A percentile compares a stretch with the other conserved stretches of the same genome.
These are phyloP conservation scores for Zygotorulaspora mrakii DNA, from an alignment of 1,139 yeast genomes.

Conservation along the genomic window DNA sequence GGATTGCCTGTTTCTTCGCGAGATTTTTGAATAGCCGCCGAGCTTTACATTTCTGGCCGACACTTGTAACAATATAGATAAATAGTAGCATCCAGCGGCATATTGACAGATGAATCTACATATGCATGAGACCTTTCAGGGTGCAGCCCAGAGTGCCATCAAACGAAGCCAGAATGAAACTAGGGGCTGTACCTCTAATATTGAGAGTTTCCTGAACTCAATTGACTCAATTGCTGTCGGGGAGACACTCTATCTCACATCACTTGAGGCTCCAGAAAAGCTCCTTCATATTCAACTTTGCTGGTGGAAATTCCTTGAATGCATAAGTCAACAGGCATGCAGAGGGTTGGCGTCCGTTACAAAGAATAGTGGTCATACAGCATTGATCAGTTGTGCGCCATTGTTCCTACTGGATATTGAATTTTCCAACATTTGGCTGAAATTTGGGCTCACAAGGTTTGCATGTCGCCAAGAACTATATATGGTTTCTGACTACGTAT, in stretches of 20 bases:
- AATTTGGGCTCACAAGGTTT: neutral
- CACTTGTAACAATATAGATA: conserved; percentile 1
- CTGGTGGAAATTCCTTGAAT: neutral
- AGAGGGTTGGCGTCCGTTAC: neutral
- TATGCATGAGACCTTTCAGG: too few relatives aligned
- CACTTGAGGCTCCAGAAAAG: neutral
- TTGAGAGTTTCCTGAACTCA: too few relatives aligned
- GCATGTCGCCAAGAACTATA: neutral
- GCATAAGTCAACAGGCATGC: neutral
- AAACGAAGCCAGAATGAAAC: too few relatives aligned
- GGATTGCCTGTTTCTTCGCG: neutral
- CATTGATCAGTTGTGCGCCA: neutral
- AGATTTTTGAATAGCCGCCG: conserved; percentile 12
- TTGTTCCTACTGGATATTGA: neutral
- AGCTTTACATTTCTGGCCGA: too few relatives aligned
- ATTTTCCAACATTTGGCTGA: neutral
- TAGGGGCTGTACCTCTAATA: too few relatives aligned
- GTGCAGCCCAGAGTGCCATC: too few relatives aligned
- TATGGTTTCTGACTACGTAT: neutral
- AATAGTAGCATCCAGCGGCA: neutral
- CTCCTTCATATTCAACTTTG: neutral
- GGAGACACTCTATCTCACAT: neutral
- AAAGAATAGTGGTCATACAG: neutral
- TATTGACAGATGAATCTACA: too few relatives aligned
- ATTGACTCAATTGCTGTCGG: neutral